Base-by-base conservation (phyloP, 495 filamentous ascomycete species). In the Entonaema liquescens region DNA sequence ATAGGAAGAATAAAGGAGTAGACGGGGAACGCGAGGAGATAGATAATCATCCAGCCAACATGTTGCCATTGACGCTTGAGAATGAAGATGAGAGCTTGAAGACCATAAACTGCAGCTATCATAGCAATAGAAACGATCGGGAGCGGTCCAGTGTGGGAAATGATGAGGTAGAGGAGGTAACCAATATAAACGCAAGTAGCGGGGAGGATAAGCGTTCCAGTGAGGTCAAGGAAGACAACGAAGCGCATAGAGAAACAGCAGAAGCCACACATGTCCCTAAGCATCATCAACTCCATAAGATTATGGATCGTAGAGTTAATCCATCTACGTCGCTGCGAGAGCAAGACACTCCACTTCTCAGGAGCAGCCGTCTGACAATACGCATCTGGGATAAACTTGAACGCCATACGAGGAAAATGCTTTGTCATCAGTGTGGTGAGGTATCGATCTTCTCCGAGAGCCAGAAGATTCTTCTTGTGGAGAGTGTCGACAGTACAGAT, bases 221-320 rank as follows among this genome's bases (percentile, higher is more conserved):
- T 87, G 12, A 99, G 88, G 85, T 99, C 95, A 70, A 99, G 89
- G 71, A 99, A 90, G 62, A 99, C 95, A 53, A 99, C 89, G 76
- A 99, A 98, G 60, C 95, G 90, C 95, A 99, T 99, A 63, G 92
- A 94, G 85, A 99, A 99, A 81, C 93, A 98, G 81, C 95, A 99
- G 89, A 99, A 99, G 60, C 95, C 95, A 76, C 95, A 99, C 77
- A 99, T 89, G 71, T 99, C 92, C 73, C 92, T 88, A 40, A 99
- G 84, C 68, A 89, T 88, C 67, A 97, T 90, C 74, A 98, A 81
- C 80, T 99, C 95, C 15, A 88, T 90, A 74, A 99, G 77, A 75
- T 99, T 99, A 85, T 99, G 95, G 57, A 99, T 88, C 23, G 95
- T 99, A 2, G 95, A 98, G 80, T 99, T 99, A 81, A 99, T 99